phyloP scores from a whole-genome alignment of 495 filamentous ascomycete species.

The Aspergillus incahuasiensis region DNA sequence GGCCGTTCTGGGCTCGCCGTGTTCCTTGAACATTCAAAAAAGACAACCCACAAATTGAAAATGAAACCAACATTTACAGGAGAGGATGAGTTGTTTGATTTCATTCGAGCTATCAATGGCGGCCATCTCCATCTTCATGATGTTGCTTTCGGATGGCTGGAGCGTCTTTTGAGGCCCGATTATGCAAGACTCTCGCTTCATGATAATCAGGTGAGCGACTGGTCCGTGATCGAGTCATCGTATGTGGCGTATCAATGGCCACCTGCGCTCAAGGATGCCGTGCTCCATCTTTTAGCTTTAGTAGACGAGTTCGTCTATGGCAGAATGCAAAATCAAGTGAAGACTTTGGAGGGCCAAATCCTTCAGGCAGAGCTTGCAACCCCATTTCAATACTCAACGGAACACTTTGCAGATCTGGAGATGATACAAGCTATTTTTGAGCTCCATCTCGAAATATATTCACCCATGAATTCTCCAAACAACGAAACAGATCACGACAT shows the following conservation, averaged over 20 bases:
- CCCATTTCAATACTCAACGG: conserved; percentile 26
- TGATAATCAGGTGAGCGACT: conserved; percentile 16
- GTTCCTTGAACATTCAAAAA: conserved; percentile 75
- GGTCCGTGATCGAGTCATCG: conserved; percentile 36
- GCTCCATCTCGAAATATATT: conserved; percentile 81
- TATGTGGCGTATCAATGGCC: conserved; percentile 70
- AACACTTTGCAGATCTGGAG: conserved; percentile 32
- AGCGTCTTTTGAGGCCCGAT: conserved; percentile 47
- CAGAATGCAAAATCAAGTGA: conserved; percentile 44
- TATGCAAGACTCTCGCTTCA: conserved; percentile 22
- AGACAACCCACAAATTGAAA: conserved; percentile 48
- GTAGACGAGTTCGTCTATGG: conserved; percentile 66
- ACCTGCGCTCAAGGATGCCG: conserved; percentile 61
- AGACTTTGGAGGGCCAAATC: conserved; percentile 28
- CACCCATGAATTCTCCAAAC: conserved; percentile 67
- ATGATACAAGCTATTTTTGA: conserved; percentile 80
- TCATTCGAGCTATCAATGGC: conserved; percentile 50
- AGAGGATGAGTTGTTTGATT: conserved; percentile 51
- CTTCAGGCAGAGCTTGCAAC: conserved; percentile 20
- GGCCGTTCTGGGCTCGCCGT: conserved; percentile 60
- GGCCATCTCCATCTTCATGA: conserved; percentile 58
- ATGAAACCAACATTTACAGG: conserved; percentile 52
- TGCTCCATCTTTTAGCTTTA: conserved; percentile 62
- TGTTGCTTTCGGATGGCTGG: conserved; percentile 60
- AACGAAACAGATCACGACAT: conserved; percentile 60